Conservation (phyloP, 2,329 filamentous ascomycete genomes). For the Rutstroemia sp. region DNA sequence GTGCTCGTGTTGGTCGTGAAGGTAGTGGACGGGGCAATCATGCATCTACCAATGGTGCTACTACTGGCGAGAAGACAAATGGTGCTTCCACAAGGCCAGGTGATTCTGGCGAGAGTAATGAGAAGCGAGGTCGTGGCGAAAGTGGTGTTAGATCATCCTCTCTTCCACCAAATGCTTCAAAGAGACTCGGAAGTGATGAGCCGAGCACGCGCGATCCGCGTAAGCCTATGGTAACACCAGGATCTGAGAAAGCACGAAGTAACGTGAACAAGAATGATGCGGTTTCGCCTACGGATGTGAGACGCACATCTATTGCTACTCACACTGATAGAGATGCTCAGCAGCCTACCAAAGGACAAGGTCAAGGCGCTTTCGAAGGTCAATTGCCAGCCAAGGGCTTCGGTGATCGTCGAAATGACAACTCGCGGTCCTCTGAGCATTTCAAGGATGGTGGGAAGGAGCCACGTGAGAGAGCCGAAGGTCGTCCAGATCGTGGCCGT, state of each 20-base stretch:
- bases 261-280: conserved; percentile 20
- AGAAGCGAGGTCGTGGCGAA: conserved; percentile 19
- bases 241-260: conserved; percentile 22
- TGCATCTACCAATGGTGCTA: conserved; percentile 13
- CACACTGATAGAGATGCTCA: conserved; percentile 24
- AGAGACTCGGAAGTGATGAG: conserved; percentile 19
- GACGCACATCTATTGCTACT: conserved; percentile 29
- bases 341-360: conserved; percentile 14
- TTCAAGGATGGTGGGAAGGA: conserved; percentile 23
- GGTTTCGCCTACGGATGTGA: conserved; percentile 21
- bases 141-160: conserved; percentile 21
- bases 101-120: conserved; percentile 13
- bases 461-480: conserved; percentile 31
- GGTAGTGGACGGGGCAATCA: conserved; percentile 32
- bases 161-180: conserved; percentile 25
- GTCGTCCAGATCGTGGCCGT: conserved; percentile 35
- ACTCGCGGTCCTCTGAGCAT: conserved; percentile 3
- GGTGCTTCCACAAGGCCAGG: conserved; percentile 10
- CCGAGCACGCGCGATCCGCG: conserved; percentile 19
- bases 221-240: conserved; percentile 18
- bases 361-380: conserved; percentile 16
- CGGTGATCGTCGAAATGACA: conserved; percentile 27
- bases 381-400: conserved; percentile 18
- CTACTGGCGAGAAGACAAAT: conserved; percentile 22
- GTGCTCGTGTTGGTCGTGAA: conserved; percentile 35